Base-by-base conservation (phyloP, 1,284 basidiomycete species). In the Tylopilus orsonianus region DNA sequence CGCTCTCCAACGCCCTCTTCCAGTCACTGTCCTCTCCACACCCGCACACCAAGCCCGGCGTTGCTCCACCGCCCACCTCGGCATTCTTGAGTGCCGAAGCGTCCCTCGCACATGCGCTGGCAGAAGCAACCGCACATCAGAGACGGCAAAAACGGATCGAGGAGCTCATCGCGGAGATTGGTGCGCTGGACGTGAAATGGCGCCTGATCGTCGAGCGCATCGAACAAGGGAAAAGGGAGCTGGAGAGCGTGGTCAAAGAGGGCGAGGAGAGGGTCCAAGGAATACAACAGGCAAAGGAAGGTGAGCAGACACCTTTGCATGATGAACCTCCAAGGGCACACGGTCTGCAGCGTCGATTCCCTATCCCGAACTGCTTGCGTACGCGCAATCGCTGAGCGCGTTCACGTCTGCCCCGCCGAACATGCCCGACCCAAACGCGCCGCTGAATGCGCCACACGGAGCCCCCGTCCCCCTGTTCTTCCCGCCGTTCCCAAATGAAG, bases 331-430 rank as follows among this genome's bases (percentile, higher is more conserved):
- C 37, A 22, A 44, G 16, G 9, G 32, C 29, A 42, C 45, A 49
- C 14, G 54, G 12, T 48, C 26, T 54, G 23, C 48, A 90, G 87
- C 80, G 18, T 74, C 88, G 13, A 81, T 90, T 52, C 85, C 87
- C 5, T 90, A 90, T 60, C 85, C 86, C 3, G 87, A 90, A 61
- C 72, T 91, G 14, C 75, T 91, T 49, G 78, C 84, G 3, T 91
- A 90, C 62, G 88, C 88, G 2, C 85, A 90, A 60, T 87, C 83
- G 54, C 72, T 91, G 41, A 87, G 86, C 54, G 79, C 85, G 14
- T 90, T 90, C 67, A 89, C 88, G 5, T 90, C 88, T 32, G 88
- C 88, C 9, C 88, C 89, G 6, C 87, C 88, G 12, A 88, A 88
- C 61, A 86, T 89, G 80, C 85, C 87, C 24, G 85, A 90, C 40